Evolutionary conservation across 768 basidiomycete species (phyloP), one percentile per base, ranked within the genome.

Genomic region (Psilocybe cyanescens): DNA sequence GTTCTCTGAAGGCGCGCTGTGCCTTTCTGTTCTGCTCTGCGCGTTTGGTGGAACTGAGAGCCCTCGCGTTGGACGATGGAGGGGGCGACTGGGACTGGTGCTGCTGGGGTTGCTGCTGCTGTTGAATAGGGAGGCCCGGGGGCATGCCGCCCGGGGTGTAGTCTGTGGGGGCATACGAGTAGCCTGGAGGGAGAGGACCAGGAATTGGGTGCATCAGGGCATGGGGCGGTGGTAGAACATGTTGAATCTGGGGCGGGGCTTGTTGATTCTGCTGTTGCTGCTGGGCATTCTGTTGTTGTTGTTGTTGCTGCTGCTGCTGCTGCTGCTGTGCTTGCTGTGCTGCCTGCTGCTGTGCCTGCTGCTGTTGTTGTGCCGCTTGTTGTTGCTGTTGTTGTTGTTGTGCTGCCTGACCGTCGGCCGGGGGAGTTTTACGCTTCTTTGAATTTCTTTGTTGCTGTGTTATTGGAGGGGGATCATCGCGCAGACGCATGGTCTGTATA

Each of bases 1-100:
- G 86, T 72, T 95, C 92, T 62, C 95, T 79, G 74, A 96, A 97
- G 1, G 94, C 94, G 45, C 94, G 83, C 76, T 97, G 95, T 0
- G 95, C 95, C 74, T 95, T 95, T 67, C 95, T 83, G 74, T 97
- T 97, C 78, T 97, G 95, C 69, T 96, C 95, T 46, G 95, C 95
- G 8, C 95, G 86, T 71, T 95, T 95, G 71, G 88, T 91, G 70
- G 83, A 86, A 74, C 89, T 92, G 53, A 95, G 79, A 9, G 86
- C 76, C 50, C 92, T 80, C 28, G 82, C 82, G 17, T 76, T 73
- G 47, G 67, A 64, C 41, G 75, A 59, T 52, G 66, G 60, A 6
- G 74, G 70, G 6, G 71, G 70, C 8, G 73, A 71, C 56, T 73
- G 75, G 11, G 74, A 64, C 70, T 67, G 17, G 33, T 67, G 69